Evolutionary conservation across 2,329 filamentous ascomycete genomes (phyloP).

Genomic region (Penicillium sp.): DNA sequence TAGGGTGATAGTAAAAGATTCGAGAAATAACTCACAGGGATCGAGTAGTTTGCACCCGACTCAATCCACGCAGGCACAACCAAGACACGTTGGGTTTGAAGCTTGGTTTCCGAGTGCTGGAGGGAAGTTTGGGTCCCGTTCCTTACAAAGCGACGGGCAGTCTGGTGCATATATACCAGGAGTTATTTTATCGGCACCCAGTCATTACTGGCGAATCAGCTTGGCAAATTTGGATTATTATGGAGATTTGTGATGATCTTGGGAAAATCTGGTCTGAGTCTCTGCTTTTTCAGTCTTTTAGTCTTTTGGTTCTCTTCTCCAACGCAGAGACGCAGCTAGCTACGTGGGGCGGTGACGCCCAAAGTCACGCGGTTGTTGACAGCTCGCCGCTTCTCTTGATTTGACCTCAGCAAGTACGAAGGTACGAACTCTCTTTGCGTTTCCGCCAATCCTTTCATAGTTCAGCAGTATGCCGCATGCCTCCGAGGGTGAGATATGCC

Average conservation of each 20-base stretch:
- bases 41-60: slow-evolving; percentile 26
- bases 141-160: slow-evolving; percentile 24
- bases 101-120: slow-evolving; percentile 16
- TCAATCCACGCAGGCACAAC: slow-evolving; percentile 25
- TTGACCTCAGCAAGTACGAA: neutral
- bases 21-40: slow-evolving; percentile 29
- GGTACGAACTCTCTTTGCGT: slow-evolving; percentile 13
- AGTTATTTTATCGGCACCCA: neutral
- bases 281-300: neutral
- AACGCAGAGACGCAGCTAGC: neutral
- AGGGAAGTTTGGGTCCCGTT: slow-evolving; percentile 29
- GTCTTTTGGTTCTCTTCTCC: neutral
- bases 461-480: slow-evolving; percentile 33
- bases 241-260: neutral
- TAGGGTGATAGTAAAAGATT: neutral
- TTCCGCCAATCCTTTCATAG: neutral
- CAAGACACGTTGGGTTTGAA: slow-evolving; percentile 31
- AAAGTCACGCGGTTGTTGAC: slow-evolving; percentile 33
- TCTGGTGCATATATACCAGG: neutral
- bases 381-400: slow-evolving; percentile 15
- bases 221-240: neutral
- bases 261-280: neutral
- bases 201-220: neutral
- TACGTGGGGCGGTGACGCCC: slow-evolving; percentile 30
- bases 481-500: slow-evolving; percentile 49